Evolutionary conservation across 768 basidiomycete genomes (phyloP).

Genomic region (Suillus tomentosus): DNA sequence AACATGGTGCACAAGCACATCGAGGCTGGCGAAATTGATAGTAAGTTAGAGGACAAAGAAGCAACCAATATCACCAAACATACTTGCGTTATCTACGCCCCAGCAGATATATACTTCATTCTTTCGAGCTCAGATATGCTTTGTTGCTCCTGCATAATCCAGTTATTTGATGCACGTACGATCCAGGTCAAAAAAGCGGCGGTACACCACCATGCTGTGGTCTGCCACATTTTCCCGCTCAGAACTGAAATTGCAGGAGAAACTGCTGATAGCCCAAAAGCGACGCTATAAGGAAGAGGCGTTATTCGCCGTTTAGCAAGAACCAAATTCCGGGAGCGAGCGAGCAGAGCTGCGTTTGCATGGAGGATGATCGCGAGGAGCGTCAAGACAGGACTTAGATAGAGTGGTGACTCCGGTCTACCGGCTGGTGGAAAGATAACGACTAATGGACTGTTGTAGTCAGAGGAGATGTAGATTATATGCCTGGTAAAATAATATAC

Average conservation of each 20-base stretch:
- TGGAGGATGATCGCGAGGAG: constrained; percentile 53
- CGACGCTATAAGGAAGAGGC: constrained; percentile 33
- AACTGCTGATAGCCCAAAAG: constrained; percentile 45
- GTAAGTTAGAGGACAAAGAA: not conserved
- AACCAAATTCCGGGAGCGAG: constrained; percentile 39
- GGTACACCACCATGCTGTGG: constrained; percentile 53
- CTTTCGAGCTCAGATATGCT: constrained; percentile 52
- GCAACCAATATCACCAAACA: not conserved
- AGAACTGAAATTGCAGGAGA: constrained; percentile 52
- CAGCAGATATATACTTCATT: constrained; percentile 55
- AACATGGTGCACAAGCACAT: not conserved
- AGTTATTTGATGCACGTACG: constrained; percentile 46
- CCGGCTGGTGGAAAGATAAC: constrained; percentile 40
- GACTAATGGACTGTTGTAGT: constrained; percentile 50
- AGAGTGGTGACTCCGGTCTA: constrained; percentile 36
- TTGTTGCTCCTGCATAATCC: constrained; percentile 46
- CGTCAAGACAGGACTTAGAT: constrained; percentile 47
- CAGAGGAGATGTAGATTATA: constrained; percentile 46
- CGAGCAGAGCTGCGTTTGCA: constrained; percentile 46
- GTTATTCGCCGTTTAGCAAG: constrained; percentile 28
- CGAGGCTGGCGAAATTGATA: not conserved
- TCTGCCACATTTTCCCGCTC: constrained; percentile 52
- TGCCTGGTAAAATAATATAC: constrained; percentile 38
- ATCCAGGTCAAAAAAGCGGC: constrained; percentile 45
- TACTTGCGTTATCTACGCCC: constrained; percentile 39